These are phyloP conservation scores for Saccharomyces uvarum DNA, from an alignment of 1,139 yeast species.

Conservation along the genomic window DNA sequence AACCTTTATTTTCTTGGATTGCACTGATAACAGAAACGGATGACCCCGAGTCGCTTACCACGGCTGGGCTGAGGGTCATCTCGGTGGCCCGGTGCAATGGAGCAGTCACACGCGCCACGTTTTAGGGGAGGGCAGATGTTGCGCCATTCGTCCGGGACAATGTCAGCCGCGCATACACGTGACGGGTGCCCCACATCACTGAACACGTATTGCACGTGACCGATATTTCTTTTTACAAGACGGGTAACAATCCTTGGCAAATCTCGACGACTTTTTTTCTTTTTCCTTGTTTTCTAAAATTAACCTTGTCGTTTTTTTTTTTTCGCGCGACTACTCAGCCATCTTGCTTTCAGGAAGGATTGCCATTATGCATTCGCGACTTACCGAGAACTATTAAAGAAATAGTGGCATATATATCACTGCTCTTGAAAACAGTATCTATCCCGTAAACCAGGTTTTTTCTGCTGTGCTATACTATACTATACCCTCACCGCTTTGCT, in stretches of 20 bases:
- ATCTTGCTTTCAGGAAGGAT: not conserved
- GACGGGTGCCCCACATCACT: not conserved
- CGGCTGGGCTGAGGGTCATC: not conserved
- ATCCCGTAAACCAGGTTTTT: not conserved
- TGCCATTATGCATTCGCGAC: not conserved
- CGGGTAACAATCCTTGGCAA: not conserved
- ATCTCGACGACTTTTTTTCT: too few species aligned
- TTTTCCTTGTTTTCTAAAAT: not conserved
- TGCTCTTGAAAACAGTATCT: not conserved
- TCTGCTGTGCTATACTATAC: not conserved
- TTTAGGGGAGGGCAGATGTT: not conserved
- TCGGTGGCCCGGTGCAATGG: not conserved
- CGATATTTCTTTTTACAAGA: not conserved
- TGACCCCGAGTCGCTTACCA: not conserved
- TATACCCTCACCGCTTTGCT: not conserved
- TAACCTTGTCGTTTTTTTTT: not conserved
- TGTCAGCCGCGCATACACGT: not conserved
- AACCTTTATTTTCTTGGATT: not conserved
- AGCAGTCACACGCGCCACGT: not conserved
- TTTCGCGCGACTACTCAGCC: constrained; percentile 1
- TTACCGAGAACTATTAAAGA: not conserved
- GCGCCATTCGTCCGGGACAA: not conserved
- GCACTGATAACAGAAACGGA: not conserved
- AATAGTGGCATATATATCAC: not conserved
- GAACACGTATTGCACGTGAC: not conserved